A percentile compares a stretch with the other conserved stretches of the same genome.
Conservation (phyloP, 2,329 filamentous ascomycete genomes). For the Pseudogymnoascus sp. region DNA sequence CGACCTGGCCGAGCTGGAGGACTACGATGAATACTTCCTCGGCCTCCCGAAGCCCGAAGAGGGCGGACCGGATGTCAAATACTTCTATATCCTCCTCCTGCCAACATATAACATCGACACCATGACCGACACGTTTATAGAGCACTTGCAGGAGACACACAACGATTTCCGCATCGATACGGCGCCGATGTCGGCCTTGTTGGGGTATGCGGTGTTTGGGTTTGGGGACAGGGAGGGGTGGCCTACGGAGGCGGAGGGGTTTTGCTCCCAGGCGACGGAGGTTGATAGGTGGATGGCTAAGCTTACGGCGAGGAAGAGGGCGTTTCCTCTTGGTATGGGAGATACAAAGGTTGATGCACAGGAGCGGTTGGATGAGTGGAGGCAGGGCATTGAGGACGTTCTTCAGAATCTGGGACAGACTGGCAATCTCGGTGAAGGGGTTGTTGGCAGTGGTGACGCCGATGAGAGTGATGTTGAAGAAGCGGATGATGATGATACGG, state of each 20-base stretch:
- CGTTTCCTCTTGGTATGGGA: slow-evolving; percentile 80
- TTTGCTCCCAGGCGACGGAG: slow-evolving; percentile 84
- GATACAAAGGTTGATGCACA: slow-evolving; percentile 70
- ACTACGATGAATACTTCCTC: slow-evolving; percentile 90
- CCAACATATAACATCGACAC: slow-evolving; percentile 95
- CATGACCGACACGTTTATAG: slow-evolving; percentile 76
- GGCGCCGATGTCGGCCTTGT: slow-evolving; percentile 62
- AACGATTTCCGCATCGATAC: slow-evolving; percentile 96
- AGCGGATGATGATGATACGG: slow-evolving; percentile 76
- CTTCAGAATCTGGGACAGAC: slow-evolving; percentile 54
- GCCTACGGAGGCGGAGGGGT: slow-evolving; percentile 84
- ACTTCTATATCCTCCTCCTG: slow-evolving; percentile 76
- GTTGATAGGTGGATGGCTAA: slow-evolving; percentile 97
- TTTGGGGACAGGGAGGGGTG: slow-evolving; percentile 87
- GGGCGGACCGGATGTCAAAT: slow-evolving; percentile 40
- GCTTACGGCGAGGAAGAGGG: slow-evolving; percentile 74
- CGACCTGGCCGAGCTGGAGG: slow-evolving; percentile 68
- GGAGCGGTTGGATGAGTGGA: slow-evolving; percentile 67
- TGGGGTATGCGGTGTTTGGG: slow-evolving; percentile 90
- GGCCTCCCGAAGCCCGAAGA: slow-evolving; percentile 54
- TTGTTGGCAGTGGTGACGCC: slow-evolving; percentile 70
- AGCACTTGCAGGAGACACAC: slow-evolving; percentile 84
- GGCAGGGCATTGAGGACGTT: slow-evolving; percentile 61
- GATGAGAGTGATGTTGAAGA: slow-evolving; percentile 79
- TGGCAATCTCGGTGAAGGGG: slow-evolving; percentile 52